Conservation (phyloP, 768 basidiomycete genomes). For the Termitomyces sp. region DNA sequence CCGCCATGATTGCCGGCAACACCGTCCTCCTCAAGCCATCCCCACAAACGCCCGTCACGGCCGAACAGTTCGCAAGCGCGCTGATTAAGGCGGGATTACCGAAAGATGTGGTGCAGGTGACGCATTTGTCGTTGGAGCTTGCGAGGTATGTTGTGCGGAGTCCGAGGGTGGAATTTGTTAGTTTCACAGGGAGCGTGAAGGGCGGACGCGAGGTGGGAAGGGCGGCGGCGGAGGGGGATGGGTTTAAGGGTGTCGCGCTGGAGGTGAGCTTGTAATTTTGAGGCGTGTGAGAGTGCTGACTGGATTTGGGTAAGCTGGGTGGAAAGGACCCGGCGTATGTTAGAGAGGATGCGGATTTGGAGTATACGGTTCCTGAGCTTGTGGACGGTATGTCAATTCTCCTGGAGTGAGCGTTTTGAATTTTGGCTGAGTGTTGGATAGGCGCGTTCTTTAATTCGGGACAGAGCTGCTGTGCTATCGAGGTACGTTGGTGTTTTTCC, state of each 20-base stretch:
- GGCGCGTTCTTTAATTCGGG: conserved; percentile 97
- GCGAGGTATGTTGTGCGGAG: conserved; percentile 61
- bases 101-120: conserved; percentile 63
- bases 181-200: conserved; percentile 84
- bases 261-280: conserved; percentile 61
- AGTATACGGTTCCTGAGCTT: conserved; percentile 79
- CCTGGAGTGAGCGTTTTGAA: no score
- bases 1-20: conserved; percentile 89
- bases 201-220: conserved; percentile 74
- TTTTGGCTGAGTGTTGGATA: conserved; percentile 25
- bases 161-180: conserved; percentile 70
- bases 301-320: conserved; percentile 58
- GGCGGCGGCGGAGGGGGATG: conserved; percentile 57
- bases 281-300: not conserved
- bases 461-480: conserved; percentile 93
- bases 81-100: conserved; percentile 80
- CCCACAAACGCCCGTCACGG: conserved; percentile 90
- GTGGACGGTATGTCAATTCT: conserved; percentile 84
- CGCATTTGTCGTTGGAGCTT: conserved; percentile 67
- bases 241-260: conserved; percentile 85
- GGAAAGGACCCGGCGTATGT: conserved; percentile 99
- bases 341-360: conserved; percentile 77
- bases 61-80: conserved; percentile 72
- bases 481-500: conserved; percentile 63
- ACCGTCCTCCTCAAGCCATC: conserved; percentile 92